These are phyloP conservation scores for Penicillium hordei DNA, from an alignment of 2,329 filamentous ascomycete genomes.

Conservation along the genomic window DNA sequence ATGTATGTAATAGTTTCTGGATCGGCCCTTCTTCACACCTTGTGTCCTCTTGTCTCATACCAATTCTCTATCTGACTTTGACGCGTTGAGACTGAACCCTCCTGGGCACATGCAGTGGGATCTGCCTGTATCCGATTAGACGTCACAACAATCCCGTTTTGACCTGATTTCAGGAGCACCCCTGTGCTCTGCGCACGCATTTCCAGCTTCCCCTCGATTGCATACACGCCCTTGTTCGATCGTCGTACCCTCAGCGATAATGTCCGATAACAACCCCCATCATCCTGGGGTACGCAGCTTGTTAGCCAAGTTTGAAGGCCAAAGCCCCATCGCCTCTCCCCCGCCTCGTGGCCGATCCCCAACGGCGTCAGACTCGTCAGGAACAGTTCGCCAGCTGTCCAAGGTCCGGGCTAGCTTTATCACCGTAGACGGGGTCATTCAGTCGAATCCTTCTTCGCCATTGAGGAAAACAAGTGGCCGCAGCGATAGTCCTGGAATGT, in stretches of 20 bases:
- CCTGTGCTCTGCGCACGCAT: constrained; percentile 11
- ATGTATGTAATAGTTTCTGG: constrained; percentile 16
- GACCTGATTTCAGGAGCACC: constrained; percentile 1
- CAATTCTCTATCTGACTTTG: neutral
- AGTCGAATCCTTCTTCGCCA: constrained; percentile 43
- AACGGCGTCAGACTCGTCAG: constrained; percentile 47
- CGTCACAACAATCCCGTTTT: constrained; percentile 1
- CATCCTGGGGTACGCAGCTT: constrained; percentile 66
- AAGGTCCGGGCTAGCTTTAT: constrained; percentile 76
- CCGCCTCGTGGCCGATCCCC: constrained; percentile 71
- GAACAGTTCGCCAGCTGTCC: constrained; percentile 61
- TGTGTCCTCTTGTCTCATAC: constrained; percentile 2
- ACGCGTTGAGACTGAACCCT: constrained; percentile 1
- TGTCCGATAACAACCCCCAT: constrained; percentile 27
- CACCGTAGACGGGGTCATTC: constrained; percentile 59
- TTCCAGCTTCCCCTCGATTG: constrained; percentile 9
- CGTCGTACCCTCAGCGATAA: constrained; percentile 8
- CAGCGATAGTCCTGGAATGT: constrained; percentile 32
- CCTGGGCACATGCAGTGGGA: constrained; percentile 10
- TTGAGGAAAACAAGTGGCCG: constrained; percentile 44
- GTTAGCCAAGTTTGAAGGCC: constrained; percentile 75
- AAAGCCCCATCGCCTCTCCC: constrained; percentile 58
- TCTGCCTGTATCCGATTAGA: constrained; percentile 11
- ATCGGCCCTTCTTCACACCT: constrained; percentile 6
- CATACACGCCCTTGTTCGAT: constrained; percentile 21